Evolutionary conservation across 768 basidiomycete genomes (phyloP), one percentile per base, ranked within the genome.

Genomic region (Boletus edulis): DNA sequence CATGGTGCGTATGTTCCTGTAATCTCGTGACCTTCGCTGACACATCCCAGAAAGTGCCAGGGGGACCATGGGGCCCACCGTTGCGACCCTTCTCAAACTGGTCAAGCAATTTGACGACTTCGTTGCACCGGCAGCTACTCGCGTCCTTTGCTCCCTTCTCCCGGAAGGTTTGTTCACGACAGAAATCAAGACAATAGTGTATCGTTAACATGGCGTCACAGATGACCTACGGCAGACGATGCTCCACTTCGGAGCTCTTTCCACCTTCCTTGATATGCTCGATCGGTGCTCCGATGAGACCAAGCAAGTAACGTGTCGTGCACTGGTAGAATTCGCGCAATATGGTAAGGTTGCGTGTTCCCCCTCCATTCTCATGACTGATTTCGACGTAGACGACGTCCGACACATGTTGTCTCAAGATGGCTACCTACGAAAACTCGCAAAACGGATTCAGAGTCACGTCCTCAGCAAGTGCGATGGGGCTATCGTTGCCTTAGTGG

Each of bases 61-160:
- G 45, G 41, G 2, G 6, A 13, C 34, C 4, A 60, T 64, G 54
- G 52, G 54, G 0, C 45, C 48, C 1, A 58, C 50, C 1, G 22
- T 64, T 8, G 38, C 51, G 10, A 60, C 58, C 0, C 58, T 70
- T 38, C 46, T 67, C 46, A 66, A 48, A 34, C 43, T 70, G 12
- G 46, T 61, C 39, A 54, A 52, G 29, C 51, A 54, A n/a, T 58
- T 35, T 27, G 70, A 70, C 35, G 66, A 71, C 42, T 67, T 66
- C 34, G 68, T 70, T 8, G 58, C 68, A 18, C 67, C 67, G 1
- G 63, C 63, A 15, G 69, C 70, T 12, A 59, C 52, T 3, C 65
- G 59, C 17, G 62, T 65, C 2, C 54, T 69, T 22, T 66, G 67
- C 18, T 56, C 59, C 17, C 56, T 69, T 20, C 63, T 63, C 17